Conservation (phyloP, 441 rosid species). For the Syzygium syzygioides region DNA sequence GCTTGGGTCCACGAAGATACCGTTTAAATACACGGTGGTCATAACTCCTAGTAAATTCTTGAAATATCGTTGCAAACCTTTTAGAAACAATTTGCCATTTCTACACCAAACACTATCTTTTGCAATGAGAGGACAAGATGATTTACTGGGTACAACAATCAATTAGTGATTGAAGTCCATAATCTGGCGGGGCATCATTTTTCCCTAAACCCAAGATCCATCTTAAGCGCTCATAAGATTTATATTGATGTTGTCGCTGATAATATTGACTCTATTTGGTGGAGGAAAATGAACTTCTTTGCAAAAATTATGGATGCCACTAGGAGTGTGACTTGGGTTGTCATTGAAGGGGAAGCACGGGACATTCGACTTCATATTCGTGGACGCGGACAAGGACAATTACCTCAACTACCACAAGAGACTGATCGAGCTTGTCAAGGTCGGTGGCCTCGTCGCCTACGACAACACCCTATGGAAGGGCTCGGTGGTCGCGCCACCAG, state of each 20-base stretch:
- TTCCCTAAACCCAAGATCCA: background rate
- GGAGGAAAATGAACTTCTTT: background rate
- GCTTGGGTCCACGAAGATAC: background rate
- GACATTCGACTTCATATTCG: constrained; percentile 83
- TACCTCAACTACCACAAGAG: constrained; percentile 86
- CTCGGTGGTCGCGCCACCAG: constrained; percentile 83
- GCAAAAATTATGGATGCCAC: background rate
- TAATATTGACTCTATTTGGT: background rate
- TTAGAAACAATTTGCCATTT: background rate
- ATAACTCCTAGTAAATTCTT: background rate
- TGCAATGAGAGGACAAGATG: background rate
- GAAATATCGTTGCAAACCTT: background rate
- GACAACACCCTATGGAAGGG: constrained; percentile 99
- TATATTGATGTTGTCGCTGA: background rate
- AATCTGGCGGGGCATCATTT: background rate
- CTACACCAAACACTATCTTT: background rate
- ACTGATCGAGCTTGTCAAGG: constrained; percentile 65
- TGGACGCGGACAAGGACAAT: constrained; percentile 97
- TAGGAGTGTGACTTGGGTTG: background rate
- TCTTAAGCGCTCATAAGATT: background rate
- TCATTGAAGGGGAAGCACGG: constrained; percentile 60
- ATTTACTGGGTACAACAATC: background rate
- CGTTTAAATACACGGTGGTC: background rate
- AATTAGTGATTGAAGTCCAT: background rate
- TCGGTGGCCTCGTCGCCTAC: constrained; percentile 88